Percentiles rank a stretch among this genome's conserved stretches.
phyloP scores from a whole-genome alignment of 495 filamentous ascomycete genomes.

The Parmelia sp. region DNA sequence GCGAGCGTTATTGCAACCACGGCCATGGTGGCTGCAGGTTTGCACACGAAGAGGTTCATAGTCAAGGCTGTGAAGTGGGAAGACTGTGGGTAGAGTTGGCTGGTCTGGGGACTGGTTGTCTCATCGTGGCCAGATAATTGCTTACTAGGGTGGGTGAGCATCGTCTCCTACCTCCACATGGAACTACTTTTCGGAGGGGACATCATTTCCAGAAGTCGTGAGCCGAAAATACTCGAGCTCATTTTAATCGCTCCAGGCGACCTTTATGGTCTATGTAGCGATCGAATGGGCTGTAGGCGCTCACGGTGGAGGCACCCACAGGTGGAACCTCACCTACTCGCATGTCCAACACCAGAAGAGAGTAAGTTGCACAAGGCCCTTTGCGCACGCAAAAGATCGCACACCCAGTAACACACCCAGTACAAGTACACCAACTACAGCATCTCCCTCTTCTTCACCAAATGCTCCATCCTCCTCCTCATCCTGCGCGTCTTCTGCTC shows the following conservation, averaged over 20 bases:
- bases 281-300: slow-evolving; percentile 8
- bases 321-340: slow-evolving; percentile 12
- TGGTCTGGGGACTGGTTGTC: background rate
- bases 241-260: slow-evolving; percentile 6
- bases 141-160: slow-evolving; percentile 14
- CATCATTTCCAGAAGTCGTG: background rate
- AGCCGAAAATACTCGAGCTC: background rate
- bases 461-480: slow-evolving; percentile 24
- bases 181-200: background rate
- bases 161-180: background rate
- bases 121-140: slow-evolving; percentile 19
- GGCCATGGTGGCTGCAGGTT: slow-evolving; percentile 13
- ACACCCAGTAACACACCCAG: slow-evolving; percentile 12
- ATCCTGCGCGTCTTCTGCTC: slow-evolving; percentile 26
- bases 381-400: background rate
- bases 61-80: slow-evolving; percentile 22
- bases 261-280: slow-evolving; percentile 6
- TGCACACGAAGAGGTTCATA: slow-evolving; percentile 23
- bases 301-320: slow-evolving; percentile 18
- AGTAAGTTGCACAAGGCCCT: background rate
- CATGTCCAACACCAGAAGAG: slow-evolving; percentile 2
- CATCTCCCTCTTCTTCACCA: slow-evolving; percentile 14
- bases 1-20: slow-evolving; percentile 13
- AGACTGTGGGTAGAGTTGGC: slow-evolving; percentile 21
- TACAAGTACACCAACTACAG: slow-evolving; percentile 21